Conservation (phyloP, 179 eudicot genomes). For the Beta macrorhiza region DNA sequence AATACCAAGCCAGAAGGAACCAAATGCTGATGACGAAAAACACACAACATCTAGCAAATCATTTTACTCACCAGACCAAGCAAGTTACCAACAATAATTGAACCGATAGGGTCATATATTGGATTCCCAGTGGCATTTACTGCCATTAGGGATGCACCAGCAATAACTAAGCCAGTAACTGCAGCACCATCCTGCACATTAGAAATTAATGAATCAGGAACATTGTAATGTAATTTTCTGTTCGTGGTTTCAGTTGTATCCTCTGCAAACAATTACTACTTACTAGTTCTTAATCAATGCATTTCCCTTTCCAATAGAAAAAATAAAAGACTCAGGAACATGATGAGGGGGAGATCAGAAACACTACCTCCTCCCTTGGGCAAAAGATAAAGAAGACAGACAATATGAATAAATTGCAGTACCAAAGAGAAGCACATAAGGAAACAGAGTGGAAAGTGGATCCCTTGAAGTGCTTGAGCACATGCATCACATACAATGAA, state of each 20-base stretch:
- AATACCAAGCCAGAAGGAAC: not conserved
- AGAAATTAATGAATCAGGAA: not conserved
- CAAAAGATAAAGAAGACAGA: not conserved
- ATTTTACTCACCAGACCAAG: conserved; percentile 74
- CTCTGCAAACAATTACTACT: too few relatives aligned
- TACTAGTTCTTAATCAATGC: too few relatives aligned
- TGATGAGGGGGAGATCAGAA: not conserved
- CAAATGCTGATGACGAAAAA: not conserved
- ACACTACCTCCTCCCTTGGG: not conserved
- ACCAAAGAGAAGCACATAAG: not conserved
- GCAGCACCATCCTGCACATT: conserved; percentile 93
- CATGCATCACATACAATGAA: not conserved
- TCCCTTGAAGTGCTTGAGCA: not conserved
- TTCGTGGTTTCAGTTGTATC: too few relatives aligned
- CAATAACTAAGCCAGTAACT: conserved; percentile 83
- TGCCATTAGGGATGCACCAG: conserved; percentile 88
- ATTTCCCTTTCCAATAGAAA: too few relatives aligned
- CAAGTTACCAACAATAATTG: conserved; percentile 88
- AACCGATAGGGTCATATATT: conserved; percentile 91
- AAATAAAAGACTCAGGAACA: not conserved
- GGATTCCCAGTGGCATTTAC: conserved; percentile 90
- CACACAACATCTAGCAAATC: not conserved
- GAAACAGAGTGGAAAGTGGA: not conserved
- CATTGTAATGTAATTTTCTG: too few relatives aligned
- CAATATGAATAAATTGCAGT: not conserved